A percentile compares a stretch with the other conserved stretches of the same genome.
These are phyloP conservation scores for Diplosphaera chodatii DNA, from an alignment of 139 green algal genomes.

Conservation along the genomic window DNA sequence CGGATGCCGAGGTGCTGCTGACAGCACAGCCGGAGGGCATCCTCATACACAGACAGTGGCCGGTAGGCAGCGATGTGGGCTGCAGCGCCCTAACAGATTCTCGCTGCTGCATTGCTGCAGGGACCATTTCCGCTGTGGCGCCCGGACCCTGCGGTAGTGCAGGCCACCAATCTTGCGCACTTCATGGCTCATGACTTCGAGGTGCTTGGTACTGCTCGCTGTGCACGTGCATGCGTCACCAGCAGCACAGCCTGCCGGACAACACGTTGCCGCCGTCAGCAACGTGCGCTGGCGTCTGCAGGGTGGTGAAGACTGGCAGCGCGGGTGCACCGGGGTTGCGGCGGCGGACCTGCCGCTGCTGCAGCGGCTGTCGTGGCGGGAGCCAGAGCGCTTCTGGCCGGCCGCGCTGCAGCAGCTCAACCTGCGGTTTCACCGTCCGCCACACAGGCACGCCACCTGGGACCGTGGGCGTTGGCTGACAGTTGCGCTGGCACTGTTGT, in stretches of 20 bases:
- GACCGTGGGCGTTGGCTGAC: no score
- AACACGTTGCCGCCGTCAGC: neutral
- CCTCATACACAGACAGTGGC: neutral
- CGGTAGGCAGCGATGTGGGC: neutral
- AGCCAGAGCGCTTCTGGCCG: slow-evolving; percentile 59
- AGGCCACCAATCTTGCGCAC: slow-evolving; percentile 40
- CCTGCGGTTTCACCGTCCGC: slow-evolving; percentile 35
- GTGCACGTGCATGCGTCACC: neutral
- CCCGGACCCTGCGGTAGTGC: slow-evolving; percentile 19
- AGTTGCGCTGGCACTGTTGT: no score
- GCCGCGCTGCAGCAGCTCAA: slow-evolving; percentile 36
- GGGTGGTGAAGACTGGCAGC: slow-evolving; percentile 11
- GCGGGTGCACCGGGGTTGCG: slow-evolving; percentile 7
- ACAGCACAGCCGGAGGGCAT: no score
- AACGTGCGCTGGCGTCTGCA: slow-evolving; percentile 8
- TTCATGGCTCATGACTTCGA: slow-evolving; percentile 50
- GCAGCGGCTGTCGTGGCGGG: slow-evolving; percentile 42
- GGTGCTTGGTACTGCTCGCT: neutral
- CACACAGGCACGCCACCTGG: slow-evolving; percentile 23
- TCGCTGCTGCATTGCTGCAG: no score
- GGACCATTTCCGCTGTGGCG: slow-evolving; percentile 60
- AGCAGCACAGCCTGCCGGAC: no score
- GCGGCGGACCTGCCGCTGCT: slow-evolving; percentile 39
- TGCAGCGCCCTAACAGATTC: no score
- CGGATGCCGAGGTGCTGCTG: neutral